Base-by-base conservation (phyloP, 176 grass and related monocot species). In the Oryza longistaminata region DNA sequence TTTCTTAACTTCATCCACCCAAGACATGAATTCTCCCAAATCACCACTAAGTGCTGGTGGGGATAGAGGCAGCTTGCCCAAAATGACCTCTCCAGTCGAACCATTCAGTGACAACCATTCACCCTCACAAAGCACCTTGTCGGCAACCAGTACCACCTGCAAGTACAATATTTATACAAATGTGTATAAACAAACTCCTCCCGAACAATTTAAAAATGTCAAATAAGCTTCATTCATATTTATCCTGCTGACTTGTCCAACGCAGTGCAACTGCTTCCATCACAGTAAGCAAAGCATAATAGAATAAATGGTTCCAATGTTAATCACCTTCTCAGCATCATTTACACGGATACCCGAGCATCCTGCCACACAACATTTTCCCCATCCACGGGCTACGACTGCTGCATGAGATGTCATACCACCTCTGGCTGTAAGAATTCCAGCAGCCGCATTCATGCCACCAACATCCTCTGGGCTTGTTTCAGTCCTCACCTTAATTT, bases 381-480 rank as follows among this genome's bases (percentile, higher is more conserved):
- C 97, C 97, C 97, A 99, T 5, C 97, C 97, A 25, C 97, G 91
- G 14, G 97, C 97, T 39, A 99, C 97, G 45, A 99, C 97, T 76
- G 97, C 97, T 31, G 97, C 97, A 70, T 99, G 97, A 77, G 97
- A 99, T 37, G 97, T 99, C 97, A 99, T 99, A 12, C 97, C 97
- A 85, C 97, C 97, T 88, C 97, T 93, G 53, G 92, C 93, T 50
- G 97, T 99, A 14, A 99, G 84, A 85, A 99, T 99, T 60, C 97
- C 97, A 48, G 67, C 64, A 3, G 97, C 91, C 26, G 97, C 93
- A 12, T 99, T 93, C 93, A 99, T 99, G 37, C 97, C 97, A 73
- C 97, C 97, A 79, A 99, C 97, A 91, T 99, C 97, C 90, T 99
- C 97, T 27, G 97, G 97, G 68, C 97, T 99, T 34, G 97, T 99